phyloP scores from a whole-genome alignment of 2,329 filamentous ascomycete species.

The Trichoderma cornu-damae region DNA sequence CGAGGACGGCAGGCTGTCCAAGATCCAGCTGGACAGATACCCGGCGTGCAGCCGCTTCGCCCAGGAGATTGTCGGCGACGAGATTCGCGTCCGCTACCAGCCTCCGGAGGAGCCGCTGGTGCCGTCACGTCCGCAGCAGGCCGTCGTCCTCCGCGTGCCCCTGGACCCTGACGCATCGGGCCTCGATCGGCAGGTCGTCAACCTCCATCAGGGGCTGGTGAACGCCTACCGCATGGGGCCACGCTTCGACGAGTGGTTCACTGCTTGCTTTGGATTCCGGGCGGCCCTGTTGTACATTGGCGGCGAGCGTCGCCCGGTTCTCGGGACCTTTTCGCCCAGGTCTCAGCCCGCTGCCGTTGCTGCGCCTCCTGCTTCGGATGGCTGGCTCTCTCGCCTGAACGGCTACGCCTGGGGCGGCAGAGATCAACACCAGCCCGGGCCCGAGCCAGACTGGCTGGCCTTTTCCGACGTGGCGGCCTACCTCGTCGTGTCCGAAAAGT shows the following conservation, averaged over 20 bases:
- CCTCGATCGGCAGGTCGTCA: slow-evolving; percentile 47
- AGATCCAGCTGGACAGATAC: slow-evolving; percentile 55
- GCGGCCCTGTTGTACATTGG: slow-evolving; percentile 62
- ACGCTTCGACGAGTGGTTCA: slow-evolving; percentile 61
- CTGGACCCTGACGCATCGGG: slow-evolving; percentile 46
- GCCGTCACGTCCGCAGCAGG: slow-evolving; percentile 33
- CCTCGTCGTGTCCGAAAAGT: slow-evolving; percentile 65
- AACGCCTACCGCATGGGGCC: slow-evolving; percentile 59
- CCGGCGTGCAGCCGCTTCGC: slow-evolving; percentile 60
- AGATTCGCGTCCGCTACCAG: slow-evolving; percentile 42
- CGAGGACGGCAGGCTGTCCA: slow-evolving; percentile 40
- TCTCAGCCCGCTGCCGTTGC: slow-evolving; percentile 19
- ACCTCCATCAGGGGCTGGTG: slow-evolving; percentile 55
- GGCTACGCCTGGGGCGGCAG: slow-evolving; percentile 29
- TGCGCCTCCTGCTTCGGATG: slow-evolving; percentile 22
- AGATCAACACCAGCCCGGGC: slow-evolving; percentile 3
- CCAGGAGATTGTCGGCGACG: slow-evolving; percentile 45
- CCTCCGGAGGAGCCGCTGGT: slow-evolving; percentile 37
- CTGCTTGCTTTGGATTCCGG: slow-evolving; percentile 57
- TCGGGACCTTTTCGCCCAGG: slow-evolving; percentile 51
- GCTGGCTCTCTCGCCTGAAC: slow-evolving; percentile 35
- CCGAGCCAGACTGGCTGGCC: slow-evolving; percentile 49
- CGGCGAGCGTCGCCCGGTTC: slow-evolving; percentile 51
- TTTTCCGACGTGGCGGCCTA: slow-evolving; percentile 74
- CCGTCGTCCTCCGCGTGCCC: slow-evolving; percentile 47